Base-by-base conservation (phyloP, 805 yeast species). In the Wickerhamiella musiphila region DNA sequence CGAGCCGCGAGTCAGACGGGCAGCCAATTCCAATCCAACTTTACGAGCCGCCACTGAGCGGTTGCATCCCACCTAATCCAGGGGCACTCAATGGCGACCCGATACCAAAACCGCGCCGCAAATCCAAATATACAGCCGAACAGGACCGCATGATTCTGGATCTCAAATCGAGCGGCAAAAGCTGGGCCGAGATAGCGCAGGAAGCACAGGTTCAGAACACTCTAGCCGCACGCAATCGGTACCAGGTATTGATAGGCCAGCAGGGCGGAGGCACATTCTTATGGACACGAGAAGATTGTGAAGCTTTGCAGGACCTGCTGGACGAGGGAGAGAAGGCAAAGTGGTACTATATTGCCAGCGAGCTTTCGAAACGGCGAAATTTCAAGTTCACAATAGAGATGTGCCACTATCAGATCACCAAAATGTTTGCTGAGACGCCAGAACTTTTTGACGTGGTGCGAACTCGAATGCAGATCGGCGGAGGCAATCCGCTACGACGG, bases 231-330 rank as follows among this genome's bases (percentile, higher is more conserved):
- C 55, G 86, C 35, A 77, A 77, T 47, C 55, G 86, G 36, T 78
- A 78, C 44, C 86, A 77, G 51, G 86, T 77, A 4, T 61, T 77
- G 29, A 75, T 78, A 41, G 90, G 90, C 4, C 86, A 77, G 48
- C 86, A 77, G 45, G 86, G 86, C 3, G 76, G 78, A 21, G 78
- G 77, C 9, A 63, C 71, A 1, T 65, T 70, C 16, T 65, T 68
- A 19, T 75, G 82, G 75, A 68, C 66, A 7, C 43, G 57, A 1
- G 68, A 66, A 11, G 82, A 75, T 49, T 62, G 68, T 6, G 37
- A 51, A 18, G 58, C 59, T 14, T 53, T 77, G 24, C 70, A 65
- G 42, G 48, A 48, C 12, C 41, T 70, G n/a, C 52, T 76, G 6
- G 84, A 77, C 45, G 72, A 66, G 26, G 82, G 76, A 1, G 86